Percentiles rank a stretch among this genome's conserved stretches.
phyloP scores from a whole-genome alignment of 2,329 filamentous ascomycete species.

The Cordyceps cicadae region DNA sequence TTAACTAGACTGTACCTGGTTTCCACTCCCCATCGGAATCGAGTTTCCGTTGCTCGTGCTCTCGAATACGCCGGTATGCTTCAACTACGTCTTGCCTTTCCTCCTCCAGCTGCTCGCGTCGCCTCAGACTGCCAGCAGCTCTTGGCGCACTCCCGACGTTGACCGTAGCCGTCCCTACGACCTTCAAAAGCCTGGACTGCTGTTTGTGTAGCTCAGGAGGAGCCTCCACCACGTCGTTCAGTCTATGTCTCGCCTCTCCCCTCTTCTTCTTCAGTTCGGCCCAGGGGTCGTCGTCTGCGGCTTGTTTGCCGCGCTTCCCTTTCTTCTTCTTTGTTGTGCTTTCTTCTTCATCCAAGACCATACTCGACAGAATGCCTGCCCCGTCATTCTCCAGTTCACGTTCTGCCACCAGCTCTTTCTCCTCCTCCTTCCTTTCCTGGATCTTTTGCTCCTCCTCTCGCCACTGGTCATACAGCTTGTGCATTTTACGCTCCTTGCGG shows the following conservation, averaged over 20 bases:
- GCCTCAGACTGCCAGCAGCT: conserved; percentile 30
- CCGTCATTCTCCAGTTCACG: conserved; percentile 53
- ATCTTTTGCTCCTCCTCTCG: conserved; percentile 57
- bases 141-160: conserved; percentile 31
- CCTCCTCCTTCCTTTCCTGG: conserved; percentile 56
- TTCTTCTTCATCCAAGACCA: conserved; percentile 34
- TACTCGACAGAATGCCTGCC: conserved; percentile 39
- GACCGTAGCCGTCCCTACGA: conserved; percentile 25
- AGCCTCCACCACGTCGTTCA: conserved; percentile 59
- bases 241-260: conserved; percentile 37
- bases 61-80: conserved; percentile 30
- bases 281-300: conserved; percentile 68
- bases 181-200: conserved; percentile 24
- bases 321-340: conserved; percentile 25
- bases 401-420: conserved; percentile 55
- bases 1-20: neutral
- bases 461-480: conserved; percentile 73
- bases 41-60: conserved; percentile 30
- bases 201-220: conserved; percentile 62
- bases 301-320: conserved; percentile 37
- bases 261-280: conserved; percentile 60
- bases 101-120: conserved; percentile 31
- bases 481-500: conserved; percentile 76
- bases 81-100: conserved; percentile 29
- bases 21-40: neutral